phyloP scores from a whole-genome alignment of 1,284 basidiomycete species.

The Ustilago curta region DNA sequence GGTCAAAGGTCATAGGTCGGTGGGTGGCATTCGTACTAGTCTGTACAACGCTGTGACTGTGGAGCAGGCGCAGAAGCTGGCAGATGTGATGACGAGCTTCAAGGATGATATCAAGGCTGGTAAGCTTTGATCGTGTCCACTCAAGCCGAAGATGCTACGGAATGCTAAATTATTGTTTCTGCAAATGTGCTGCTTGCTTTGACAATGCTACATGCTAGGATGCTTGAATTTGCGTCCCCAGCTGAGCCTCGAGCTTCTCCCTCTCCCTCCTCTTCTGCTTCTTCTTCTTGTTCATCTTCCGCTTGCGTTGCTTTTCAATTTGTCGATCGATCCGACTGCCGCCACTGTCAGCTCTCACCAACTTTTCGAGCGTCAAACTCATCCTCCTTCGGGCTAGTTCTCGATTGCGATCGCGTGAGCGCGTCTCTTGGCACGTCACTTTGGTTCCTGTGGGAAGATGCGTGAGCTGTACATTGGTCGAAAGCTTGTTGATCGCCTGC shows the following conservation, averaged over 20 bases:
- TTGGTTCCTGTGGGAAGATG: constrained; percentile 61
- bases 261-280: constrained; percentile 49
- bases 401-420: constrained; percentile 59
- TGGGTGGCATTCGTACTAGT: constrained; percentile 81
- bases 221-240: not conserved
- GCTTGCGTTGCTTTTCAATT: constrained; percentile 51
- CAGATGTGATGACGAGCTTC: constrained; percentile 72
- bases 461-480: constrained; percentile 59
- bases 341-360: constrained; percentile 40
- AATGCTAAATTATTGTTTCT: not conserved
- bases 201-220: not conserved
- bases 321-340: constrained; percentile 47
- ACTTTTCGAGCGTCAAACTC: constrained; percentile 55
- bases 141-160: not conserved
- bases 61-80: constrained; percentile 75
- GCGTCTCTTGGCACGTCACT: constrained; percentile 62
- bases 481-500: constrained; percentile 68
- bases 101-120: constrained; percentile 40
- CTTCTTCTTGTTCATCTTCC: constrained; percentile 59
- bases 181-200: not conserved
- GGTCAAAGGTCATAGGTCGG: constrained; percentile 61
- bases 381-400: constrained; percentile 56
- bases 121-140: constrained; percentile 15
- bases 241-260: constrained; percentile 15
- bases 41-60: constrained; percentile 95